Conservation (phyloP, 2,329 filamentous ascomycete genomes). For the Lasiodiplodia citricola region DNA sequence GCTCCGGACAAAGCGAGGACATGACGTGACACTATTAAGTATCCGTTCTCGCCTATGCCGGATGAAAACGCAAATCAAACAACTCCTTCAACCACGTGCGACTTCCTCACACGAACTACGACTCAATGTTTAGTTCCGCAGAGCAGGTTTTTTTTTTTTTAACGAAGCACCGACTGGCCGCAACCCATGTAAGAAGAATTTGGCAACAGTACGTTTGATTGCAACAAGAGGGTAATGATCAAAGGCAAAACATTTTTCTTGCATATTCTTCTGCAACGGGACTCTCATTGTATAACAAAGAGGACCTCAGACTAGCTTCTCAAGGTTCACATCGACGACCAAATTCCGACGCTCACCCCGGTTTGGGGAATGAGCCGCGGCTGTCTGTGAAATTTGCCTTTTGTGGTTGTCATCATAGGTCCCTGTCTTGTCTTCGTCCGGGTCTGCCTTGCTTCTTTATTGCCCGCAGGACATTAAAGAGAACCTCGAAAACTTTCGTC, state of each 20-base stretch:
- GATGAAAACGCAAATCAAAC: not conserved
- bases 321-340: conserved; percentile 18
- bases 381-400: conserved; percentile 24
- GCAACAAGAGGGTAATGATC: not conserved
- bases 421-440: not conserved
- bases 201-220: not conserved
- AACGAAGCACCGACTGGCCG: no score
- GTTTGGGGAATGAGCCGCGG: not conserved
- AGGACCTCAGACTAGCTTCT: conserved; percentile 22
- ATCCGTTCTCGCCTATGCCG: not conserved
- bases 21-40: not conserved
- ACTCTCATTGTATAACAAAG: not conserved
- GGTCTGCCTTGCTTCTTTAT: not conserved
- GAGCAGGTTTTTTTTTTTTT: no score
- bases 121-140: not conserved
- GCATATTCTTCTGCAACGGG: not conserved
- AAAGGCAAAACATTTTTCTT: not conserved
- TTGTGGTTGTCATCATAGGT: conserved; percentile 22
- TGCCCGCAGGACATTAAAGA: not conserved
- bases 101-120: not conserved
- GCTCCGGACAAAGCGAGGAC: not conserved
- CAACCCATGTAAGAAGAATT: not conserved
- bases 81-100: not conserved
- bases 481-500: not conserved
- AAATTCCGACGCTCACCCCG: not conserved